Evolutionary conservation across 2,329 filamentous ascomycete genomes (phyloP).

Genomic region (Fusarium sp.): DNA sequence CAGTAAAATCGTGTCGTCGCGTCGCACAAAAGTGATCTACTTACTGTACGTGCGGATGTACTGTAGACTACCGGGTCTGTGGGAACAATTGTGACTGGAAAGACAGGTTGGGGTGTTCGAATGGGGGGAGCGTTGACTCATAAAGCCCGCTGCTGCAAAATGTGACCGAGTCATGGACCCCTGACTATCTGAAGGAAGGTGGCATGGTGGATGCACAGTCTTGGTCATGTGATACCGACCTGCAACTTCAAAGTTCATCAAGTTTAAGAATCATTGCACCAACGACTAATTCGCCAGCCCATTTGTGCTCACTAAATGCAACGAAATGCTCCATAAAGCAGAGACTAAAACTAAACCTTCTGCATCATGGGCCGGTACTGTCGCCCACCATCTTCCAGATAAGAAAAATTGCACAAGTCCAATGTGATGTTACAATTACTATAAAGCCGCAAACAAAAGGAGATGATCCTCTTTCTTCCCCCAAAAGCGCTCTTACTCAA

Average conservation of each 20-base stretch:
- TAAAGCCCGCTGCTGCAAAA: slow-evolving; percentile 36
- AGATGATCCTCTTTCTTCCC: slow-evolving; percentile 6
- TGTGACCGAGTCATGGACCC: slow-evolving; percentile 43
- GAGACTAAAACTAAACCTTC: neutral
- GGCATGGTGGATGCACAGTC: neutral
- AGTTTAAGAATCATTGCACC: neutral
- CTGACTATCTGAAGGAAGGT: neutral
- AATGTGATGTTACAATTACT: slow-evolving; percentile 36
- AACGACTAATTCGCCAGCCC: neutral
- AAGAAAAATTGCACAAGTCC: slow-evolving; percentile 6
- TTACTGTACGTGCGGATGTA: slow-evolving; percentile 1
- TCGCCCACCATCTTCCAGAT: neutral
- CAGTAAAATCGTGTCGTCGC: slow-evolving; percentile 24
- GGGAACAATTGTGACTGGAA: slow-evolving; percentile 42
- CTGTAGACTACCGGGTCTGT: slow-evolving; percentile 25
- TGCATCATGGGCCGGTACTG: neutral
- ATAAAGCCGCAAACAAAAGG: slow-evolving; percentile 9
- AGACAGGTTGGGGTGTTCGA: slow-evolving; percentile 28
- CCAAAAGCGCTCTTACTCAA: slow-evolving; percentile 8
- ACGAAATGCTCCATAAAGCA: neutral
- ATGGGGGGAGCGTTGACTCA: slow-evolving; percentile 46
- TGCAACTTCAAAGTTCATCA: neutral
- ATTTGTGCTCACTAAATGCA: neutral
- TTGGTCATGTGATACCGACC: neutral
- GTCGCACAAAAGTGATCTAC: slow-evolving; percentile 29